A percentile compares a stretch with the other conserved stretches of the same genome.
phyloP scores from a whole-genome alignment of 1,139 yeast genomes.

The Groenewaldozyma sp. region DNA sequence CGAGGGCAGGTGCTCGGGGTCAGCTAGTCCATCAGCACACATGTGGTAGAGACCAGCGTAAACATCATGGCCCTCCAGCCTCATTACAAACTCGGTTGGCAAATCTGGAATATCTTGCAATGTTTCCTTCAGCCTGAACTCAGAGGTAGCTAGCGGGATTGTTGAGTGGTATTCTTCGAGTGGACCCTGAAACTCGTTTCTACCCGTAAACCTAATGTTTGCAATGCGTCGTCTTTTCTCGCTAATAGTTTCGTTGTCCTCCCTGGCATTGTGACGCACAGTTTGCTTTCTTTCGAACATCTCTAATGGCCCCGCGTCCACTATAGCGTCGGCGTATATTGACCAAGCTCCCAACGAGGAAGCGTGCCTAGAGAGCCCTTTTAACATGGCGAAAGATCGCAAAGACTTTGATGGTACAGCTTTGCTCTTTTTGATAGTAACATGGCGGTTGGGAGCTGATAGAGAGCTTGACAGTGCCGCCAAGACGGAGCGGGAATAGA shows the following conservation, averaged over 20 bases:
- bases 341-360: constrained; percentile 24
- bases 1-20: constrained; percentile 52
- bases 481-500: constrained; percentile 43
- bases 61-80: constrained; percentile 61
- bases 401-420: constrained; percentile 47
- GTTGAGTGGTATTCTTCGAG: constrained; percentile 24
- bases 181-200: constrained; percentile 5
- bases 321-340: constrained; percentile 21
- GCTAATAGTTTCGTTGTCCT: constrained; percentile 4
- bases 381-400: constrained; percentile 44
- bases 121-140: constrained; percentile 34
- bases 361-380: constrained; percentile 42
- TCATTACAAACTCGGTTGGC: constrained; percentile 33
- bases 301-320: constrained; percentile 19
- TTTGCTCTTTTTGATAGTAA: constrained; percentile 25
- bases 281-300: constrained; percentile 1
- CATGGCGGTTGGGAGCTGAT: constrained; percentile 31
- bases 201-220: constrained; percentile 23
- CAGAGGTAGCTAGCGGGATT: constrained; percentile 47
- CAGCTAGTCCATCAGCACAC: constrained; percentile 44
- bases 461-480: constrained; percentile 51
- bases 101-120: constrained; percentile 10
- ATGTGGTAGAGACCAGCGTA: constrained; percentile 75
- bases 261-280: not conserved
- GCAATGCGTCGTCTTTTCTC: constrained; percentile 19